These are phyloP conservation scores for Ophiostoma ulmi DNA, from an alignment of 2,329 filamentous ascomycete species.

Conservation along the genomic window DNA sequence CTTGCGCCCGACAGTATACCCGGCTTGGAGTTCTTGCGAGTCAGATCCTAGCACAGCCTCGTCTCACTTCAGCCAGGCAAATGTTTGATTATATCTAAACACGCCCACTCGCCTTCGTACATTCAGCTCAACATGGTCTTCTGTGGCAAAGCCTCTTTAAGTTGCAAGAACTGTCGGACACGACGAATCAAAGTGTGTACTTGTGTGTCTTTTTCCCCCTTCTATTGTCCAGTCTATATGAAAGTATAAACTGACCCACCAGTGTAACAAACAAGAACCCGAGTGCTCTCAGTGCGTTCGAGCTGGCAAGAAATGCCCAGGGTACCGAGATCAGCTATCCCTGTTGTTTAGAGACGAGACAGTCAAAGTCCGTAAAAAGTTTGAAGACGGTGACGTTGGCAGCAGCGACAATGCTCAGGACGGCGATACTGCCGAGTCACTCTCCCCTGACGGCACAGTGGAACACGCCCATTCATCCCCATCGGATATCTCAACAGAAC, in stretches of 20 bases:
- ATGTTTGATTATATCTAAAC: background rate
- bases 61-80: background rate
- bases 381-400: conserved; percentile 37
- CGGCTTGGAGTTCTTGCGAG: background rate
- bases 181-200: conserved; percentile 50
- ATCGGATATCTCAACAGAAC: conserved; percentile 3
- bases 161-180: conserved; percentile 50
- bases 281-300: conserved; percentile 60
- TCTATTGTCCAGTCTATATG: background rate
- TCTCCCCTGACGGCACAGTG: background rate
- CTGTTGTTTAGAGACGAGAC: conserved; percentile 64
- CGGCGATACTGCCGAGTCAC: background rate
- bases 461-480: background rate
- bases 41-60: background rate
- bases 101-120: background rate
- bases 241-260: background rate
- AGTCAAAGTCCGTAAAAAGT: conserved; percentile 56
- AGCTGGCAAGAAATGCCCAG: conserved; percentile 55
- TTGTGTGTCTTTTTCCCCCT: background rate
- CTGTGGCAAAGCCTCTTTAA: conserved; percentile 53
- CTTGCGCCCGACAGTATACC: background rate
- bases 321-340: conserved; percentile 59
- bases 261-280: conserved; percentile 58
- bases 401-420: background rate
- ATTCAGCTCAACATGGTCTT: conserved; percentile 44